These are phyloP conservation scores for Aspergillus bertholletiae DNA, from an alignment of 495 filamentous ascomycete species.

Conservation along the genomic window DNA sequence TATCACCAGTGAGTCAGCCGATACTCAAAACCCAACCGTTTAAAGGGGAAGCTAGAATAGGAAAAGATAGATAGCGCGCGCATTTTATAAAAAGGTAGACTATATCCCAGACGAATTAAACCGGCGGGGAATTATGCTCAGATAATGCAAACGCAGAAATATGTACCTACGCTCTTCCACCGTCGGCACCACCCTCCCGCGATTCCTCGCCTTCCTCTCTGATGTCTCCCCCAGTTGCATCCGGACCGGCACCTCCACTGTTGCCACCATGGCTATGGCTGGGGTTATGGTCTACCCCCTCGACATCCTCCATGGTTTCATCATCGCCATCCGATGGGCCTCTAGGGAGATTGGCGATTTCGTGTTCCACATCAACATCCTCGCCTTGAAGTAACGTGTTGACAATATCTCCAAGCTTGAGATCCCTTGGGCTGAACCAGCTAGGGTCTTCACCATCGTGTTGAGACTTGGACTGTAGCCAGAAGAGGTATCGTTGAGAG, in stretches of 20 bases:
- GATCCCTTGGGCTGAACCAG: conserved; percentile 78
- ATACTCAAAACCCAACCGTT: background rate
- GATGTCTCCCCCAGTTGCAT: conserved; percentile 83
- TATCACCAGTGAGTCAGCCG: conserved; percentile 7
- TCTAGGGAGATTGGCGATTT: conserved; percentile 62
- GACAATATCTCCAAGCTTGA: conserved; percentile 79
- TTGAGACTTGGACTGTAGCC: conserved; percentile 88
- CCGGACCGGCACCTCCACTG: conserved; percentile 76
- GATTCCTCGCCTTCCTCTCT: conserved; percentile 84
- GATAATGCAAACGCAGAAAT: conserved; percentile 32
- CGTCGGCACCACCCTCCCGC: conserved; percentile 89
- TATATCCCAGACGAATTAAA: conserved; percentile 2
- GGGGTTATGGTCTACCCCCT: conserved; percentile 56
- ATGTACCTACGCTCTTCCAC: conserved; percentile 97
- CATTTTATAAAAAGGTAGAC: conserved; percentile 4
- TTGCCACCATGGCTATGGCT: conserved; percentile 55
- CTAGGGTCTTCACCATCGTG: conserved; percentile 64
- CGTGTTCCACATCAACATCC: conserved; percentile 77
- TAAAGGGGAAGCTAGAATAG: background rate
- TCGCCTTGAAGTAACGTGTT: conserved; percentile 81
- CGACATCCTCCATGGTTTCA: conserved; percentile 81
- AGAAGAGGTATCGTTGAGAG: conserved; percentile 88
- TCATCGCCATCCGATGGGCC: conserved; percentile 54
- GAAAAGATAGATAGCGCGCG: background rate
- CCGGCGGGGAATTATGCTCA: conserved; percentile 3